Base-by-base conservation (phyloP, 1,139 yeast genomes). In the Candida tropicalis region DNA sequence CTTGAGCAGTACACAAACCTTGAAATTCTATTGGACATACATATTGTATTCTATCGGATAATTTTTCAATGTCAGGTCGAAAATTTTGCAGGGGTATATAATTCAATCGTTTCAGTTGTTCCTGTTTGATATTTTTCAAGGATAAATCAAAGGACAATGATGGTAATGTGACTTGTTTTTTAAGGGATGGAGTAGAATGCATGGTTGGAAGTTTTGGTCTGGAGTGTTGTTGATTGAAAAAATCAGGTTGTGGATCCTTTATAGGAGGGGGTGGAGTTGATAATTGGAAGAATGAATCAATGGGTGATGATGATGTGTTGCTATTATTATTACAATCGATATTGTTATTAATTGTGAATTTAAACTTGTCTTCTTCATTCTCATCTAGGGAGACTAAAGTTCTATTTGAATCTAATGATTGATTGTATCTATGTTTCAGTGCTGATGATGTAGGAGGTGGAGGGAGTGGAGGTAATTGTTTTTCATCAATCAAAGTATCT, bases 401-500 rank as follows among this genome's bases (percentile, higher is more conserved):
- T 16, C 40, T 41, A 20, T 27, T 18, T n/a, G 47, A 35, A 13
- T 40, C 43, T 20, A 45, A 37, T 9, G 48, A 40, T 15, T 35
- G 48, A 41, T 35, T 44, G 13, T 32, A 41, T n/a, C 25, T 26
- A 20, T 45, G 42, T 32, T 49, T 49, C 9, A 31, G 25, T 20
- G 18, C 6, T 12, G 43, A 26, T 4, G 11, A 20, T 9, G 20
- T 8, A 18, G 18, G 9, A 17, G 20, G 5, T 12, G 17, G 7
- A n/a, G 40, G 12, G 6, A 40, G 29, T 5, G 13, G 40, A 12
- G 40, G 34, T 16, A 25, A 20, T n/a, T 5, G n/a, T 26, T 44
- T 39, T 3, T 59, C 65, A 35, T 62, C 67, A 5, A 61, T 55
- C 18, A 63, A 50, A n/a, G 68, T 63, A 6, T 55, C 59, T 1